A percentile compares a stretch with the other conserved stretches of the same genome.
These are phyloP conservation scores for Candida germanica DNA, from an alignment of 805 yeast species.

Conservation along the genomic window DNA sequence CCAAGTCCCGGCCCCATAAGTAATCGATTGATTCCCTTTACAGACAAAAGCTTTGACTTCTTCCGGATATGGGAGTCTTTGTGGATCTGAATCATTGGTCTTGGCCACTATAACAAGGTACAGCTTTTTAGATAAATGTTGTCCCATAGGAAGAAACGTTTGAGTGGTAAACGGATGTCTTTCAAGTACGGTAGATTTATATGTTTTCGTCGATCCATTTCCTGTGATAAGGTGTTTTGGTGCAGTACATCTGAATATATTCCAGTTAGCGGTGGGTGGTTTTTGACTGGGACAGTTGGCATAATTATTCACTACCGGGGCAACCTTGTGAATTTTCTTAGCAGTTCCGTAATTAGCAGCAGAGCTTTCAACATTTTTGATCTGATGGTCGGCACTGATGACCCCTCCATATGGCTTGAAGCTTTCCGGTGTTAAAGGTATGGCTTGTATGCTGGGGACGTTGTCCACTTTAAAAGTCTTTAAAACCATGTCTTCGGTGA, in stretches of 20 bases:
- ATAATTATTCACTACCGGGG: constrained; percentile 60
- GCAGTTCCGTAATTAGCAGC: constrained; percentile 96
- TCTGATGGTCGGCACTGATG: constrained; percentile 74
- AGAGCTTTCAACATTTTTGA: constrained; percentile 39
- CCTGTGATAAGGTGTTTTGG: constrained; percentile 55
- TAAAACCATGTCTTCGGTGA: constrained; percentile 33
- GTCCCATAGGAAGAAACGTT: constrained; percentile 89
- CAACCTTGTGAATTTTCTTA: constrained; percentile 66
- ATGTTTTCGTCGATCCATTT: constrained; percentile 21
- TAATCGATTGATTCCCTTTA: constrained; percentile 82
- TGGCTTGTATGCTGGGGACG: constrained; percentile 39
- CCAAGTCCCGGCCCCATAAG: constrained; percentile 86
- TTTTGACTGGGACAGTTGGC: constrained; percentile 43
- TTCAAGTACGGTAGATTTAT: constrained; percentile 69
- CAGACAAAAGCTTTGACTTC: constrained; percentile 68
- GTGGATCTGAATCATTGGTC: constrained; percentile 35
- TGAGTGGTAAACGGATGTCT: constrained; percentile 89
- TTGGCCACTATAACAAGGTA: constrained; percentile 82
- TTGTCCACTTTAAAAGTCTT: constrained; percentile 31
- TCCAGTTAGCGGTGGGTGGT: constrained; percentile 66
- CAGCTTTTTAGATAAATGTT: constrained; percentile 43
- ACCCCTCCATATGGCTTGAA: constrained; percentile 74
- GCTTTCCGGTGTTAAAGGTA: constrained; percentile 59
- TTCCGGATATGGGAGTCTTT: constrained; percentile 57
- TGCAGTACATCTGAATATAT: constrained; percentile 77